phyloP scores from a whole-genome alignment of 306 rosid genomes.

The Fragaria iinumae region DNA sequence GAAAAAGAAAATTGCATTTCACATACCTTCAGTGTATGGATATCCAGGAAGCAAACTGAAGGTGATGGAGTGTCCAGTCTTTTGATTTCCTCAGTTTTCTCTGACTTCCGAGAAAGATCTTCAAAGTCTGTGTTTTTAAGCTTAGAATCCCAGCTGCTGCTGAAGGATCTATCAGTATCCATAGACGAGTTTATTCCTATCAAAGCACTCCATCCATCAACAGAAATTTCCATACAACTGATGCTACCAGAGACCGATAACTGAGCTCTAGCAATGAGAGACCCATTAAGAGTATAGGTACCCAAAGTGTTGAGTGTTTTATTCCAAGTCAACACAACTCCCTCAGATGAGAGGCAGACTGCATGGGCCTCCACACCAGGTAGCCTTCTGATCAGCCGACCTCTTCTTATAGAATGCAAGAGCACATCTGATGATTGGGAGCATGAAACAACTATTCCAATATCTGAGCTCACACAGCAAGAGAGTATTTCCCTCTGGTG shows the following conservation, averaged over 20 bases:
- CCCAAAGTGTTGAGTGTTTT: conserved; percentile 57
- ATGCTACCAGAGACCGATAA: conserved; percentile 56
- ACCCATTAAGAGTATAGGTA: conserved; percentile 83
- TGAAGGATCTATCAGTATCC: conserved; percentile 36
- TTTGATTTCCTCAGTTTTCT: conserved; percentile 42
- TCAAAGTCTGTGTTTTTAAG: conserved; percentile 34
- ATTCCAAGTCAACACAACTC: conserved; percentile 83
- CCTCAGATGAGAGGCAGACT: conserved; percentile 83
- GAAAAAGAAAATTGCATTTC: conserved; percentile 4
- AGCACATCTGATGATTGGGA: conserved; percentile 76
- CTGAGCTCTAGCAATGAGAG: conserved; percentile 56
- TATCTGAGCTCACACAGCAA: conserved; percentile 91
- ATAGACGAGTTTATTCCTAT: conserved; percentile 57
- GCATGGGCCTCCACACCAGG: conserved; percentile 75
- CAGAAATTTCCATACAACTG: conserved; percentile 87
- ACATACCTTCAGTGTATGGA: conserved; percentile 80
- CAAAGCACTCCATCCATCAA: conserved; percentile 79
- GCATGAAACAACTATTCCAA: conserved; percentile 87
- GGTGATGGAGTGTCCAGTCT: conserved; percentile 64
- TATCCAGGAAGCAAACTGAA: conserved; percentile 85
- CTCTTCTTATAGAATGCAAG: conserved; percentile 77
- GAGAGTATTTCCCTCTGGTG: conserved; percentile 75
- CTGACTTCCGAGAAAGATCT: conserved; percentile 38
- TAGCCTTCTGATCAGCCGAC: conserved; percentile 75
- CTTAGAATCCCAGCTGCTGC: conserved; percentile 48